phyloP scores from a whole-genome alignment of 768 basidiomycete species.

The Porphyrellus cyaneotinctus region DNA sequence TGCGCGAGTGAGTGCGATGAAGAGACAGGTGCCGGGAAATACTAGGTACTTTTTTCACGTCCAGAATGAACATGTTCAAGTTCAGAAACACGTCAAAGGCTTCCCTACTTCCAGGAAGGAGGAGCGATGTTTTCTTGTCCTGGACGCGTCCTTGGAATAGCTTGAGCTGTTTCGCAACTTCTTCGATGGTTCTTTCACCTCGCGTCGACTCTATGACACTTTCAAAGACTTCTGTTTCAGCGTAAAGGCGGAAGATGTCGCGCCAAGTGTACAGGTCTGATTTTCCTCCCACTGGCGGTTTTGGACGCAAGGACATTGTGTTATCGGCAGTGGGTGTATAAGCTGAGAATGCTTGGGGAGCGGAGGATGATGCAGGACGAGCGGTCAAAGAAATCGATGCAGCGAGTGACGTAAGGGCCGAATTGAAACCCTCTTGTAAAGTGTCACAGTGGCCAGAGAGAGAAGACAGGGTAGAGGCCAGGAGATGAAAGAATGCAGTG shows the following conservation, averaged over 20 bases:
- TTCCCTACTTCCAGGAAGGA: slow-evolving; percentile 49
- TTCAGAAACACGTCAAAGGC: slow-evolving; percentile 69
- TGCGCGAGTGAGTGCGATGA: background rate
- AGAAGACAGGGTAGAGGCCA: slow-evolving; percentile 56
- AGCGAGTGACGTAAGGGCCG: slow-evolving; percentile 47
- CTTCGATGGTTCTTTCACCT: slow-evolving; percentile 67
- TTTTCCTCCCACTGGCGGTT: slow-evolving; percentile 21
- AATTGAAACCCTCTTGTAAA: slow-evolving; percentile 49
- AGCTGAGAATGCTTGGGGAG: slow-evolving; percentile 30
- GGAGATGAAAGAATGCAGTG: slow-evolving; percentile 71
- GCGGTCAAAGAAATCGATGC: slow-evolving; percentile 30
- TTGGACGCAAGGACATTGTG: slow-evolving; percentile 37
- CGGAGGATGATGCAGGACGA: slow-evolving; percentile 31
- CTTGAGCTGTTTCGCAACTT: slow-evolving; percentile 62
- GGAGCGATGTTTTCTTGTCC: slow-evolving; percentile 48
- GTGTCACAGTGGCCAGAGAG: slow-evolving; percentile 48
- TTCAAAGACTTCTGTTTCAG: slow-evolving; percentile 85
- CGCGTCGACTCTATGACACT: slow-evolving; percentile 55
- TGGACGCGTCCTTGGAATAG: slow-evolving; percentile 59
- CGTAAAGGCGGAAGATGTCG: slow-evolving; percentile 83
- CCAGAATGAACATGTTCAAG: slow-evolving; percentile 73
- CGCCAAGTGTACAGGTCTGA: slow-evolving; percentile 84
- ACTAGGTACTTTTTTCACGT: slow-evolving; percentile 67
- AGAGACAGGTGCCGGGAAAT: background rate
- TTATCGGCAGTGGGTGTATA: slow-evolving; percentile 27